A percentile compares a stretch with the other conserved stretches of the same genome.
phyloP scores from a whole-genome alignment of 139 green algal species.

The Trebouxia sp. region DNA sequence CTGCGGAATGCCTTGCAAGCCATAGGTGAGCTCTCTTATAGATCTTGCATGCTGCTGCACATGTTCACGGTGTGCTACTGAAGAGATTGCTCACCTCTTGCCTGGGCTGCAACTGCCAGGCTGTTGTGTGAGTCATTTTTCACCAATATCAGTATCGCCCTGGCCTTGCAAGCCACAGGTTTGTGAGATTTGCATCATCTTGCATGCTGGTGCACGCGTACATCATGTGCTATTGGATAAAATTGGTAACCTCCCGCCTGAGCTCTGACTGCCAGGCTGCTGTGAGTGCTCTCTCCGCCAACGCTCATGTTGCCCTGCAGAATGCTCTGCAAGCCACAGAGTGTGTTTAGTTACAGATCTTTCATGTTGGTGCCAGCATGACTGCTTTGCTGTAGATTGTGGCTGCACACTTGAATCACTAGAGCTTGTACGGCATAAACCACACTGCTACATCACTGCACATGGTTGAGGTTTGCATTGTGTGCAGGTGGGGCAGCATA shows the following conservation, averaged over 20 bases:
- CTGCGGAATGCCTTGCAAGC: conserved; percentile 78
- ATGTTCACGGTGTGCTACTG: neutral
- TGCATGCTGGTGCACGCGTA: too few species aligned
- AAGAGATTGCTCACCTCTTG: conserved; percentile 65
- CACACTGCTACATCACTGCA: too few species aligned
- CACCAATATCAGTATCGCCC: conserved; percentile 83
- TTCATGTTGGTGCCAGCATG: too few species aligned
- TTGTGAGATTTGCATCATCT: too few species aligned
- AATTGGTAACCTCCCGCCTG: conserved; percentile 69
- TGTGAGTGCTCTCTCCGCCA: conserved; percentile 68
- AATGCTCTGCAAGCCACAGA: conserved; percentile 78
- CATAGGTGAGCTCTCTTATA: conserved; percentile 56
- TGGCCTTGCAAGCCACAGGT: conserved; percentile 72
- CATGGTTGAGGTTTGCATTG: neutral
- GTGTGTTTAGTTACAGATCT: too few species aligned
- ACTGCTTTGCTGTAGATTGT: too few species aligned
- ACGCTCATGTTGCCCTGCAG: conserved; percentile 81
- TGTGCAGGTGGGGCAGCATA: conserved; percentile 70
- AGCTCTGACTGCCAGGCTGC: conserved; percentile 72
- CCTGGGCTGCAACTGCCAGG: conserved; percentile 68
- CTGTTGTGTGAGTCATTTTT: conserved; percentile 68
- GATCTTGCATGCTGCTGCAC: too few species aligned
- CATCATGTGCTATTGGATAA: neutral
- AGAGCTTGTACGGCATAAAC: too few species aligned
- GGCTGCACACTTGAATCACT: too few species aligned